Percentiles rank a stretch among this genome's conserved stretches.
phyloP scores from a whole-genome alignment of 2,329 filamentous ascomycete genomes.

The Fusarium buxicola region DNA sequence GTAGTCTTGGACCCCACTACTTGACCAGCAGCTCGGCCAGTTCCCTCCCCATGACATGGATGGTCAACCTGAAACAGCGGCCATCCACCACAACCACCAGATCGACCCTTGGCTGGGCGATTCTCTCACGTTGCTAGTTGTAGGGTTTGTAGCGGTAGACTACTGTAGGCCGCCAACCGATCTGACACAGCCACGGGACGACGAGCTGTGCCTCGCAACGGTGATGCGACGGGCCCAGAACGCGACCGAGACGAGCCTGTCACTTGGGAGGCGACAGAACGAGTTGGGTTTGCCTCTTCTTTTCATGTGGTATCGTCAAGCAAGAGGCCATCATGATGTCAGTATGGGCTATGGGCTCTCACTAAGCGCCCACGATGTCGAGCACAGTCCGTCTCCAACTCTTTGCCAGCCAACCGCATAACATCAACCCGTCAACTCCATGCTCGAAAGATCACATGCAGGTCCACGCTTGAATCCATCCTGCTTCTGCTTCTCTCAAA shows the following conservation, averaged over 20 bases:
- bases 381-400: constrained; percentile 2
- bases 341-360: constrained; percentile 14
- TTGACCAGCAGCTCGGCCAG: constrained; percentile 3
- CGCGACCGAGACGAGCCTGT: constrained; percentile 32
- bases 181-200: constrained; percentile 38
- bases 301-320: constrained; percentile 26
- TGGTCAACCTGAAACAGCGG: constrained; percentile 44
- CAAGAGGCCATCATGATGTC: constrained; percentile 32
- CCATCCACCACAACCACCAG: constrained; percentile 33
- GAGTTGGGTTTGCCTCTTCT: constrained; percentile 14
- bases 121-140: neutral
- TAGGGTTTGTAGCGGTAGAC: no score
- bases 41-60: no score
- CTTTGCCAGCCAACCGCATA: constrained; percentile 31
- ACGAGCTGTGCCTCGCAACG: constrained; percentile 9
- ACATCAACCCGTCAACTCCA: constrained; percentile 19
- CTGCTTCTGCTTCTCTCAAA: neutral
- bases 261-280: constrained; percentile 10
- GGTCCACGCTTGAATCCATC: constrained; percentile 6
- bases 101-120: constrained; percentile 3
- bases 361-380: neutral
- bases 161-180: constrained; percentile 24
- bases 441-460: constrained; percentile 14
- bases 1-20: neutral
- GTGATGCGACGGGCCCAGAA: constrained; percentile 27